These are phyloP conservation scores for Xylariaceae sp. DNA, from an alignment of 2,329 filamentous ascomycete species.

Conservation along the genomic window DNA sequence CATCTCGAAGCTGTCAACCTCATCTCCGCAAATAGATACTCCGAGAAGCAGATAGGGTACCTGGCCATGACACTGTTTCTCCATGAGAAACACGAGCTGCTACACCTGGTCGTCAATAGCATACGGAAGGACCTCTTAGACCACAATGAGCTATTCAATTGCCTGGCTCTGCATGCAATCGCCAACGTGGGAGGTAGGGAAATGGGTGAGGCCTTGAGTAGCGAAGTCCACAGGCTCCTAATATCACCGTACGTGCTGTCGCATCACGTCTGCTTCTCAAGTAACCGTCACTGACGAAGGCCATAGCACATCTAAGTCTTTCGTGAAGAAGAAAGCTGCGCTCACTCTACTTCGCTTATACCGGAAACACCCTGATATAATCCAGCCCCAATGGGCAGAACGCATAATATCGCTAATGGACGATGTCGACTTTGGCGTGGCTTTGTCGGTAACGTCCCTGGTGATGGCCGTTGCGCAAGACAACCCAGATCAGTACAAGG, in stretches of 20 bases:
- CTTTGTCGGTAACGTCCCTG: slow-evolving; percentile 88
- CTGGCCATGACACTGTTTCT: slow-evolving; percentile 95
- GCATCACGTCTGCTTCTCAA: not conserved
- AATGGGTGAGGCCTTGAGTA: slow-evolving; percentile 90
- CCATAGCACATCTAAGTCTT: slow-evolving; percentile 70
- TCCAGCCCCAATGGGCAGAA: slow-evolving; percentile 95
- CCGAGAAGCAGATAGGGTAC: slow-evolving; percentile 98
- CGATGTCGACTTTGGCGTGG: slow-evolving; percentile 87
- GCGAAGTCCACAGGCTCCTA: slow-evolving; percentile 85
- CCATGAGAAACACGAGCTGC: slow-evolving; percentile 91
- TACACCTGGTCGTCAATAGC: slow-evolving; percentile 96
- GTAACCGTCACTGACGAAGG: slow-evolving; percentile 9
- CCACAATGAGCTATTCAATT: slow-evolving; percentile 96
- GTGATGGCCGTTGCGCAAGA: slow-evolving; percentile 94
- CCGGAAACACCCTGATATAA: slow-evolving; percentile 87
- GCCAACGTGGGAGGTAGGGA: slow-evolving; percentile 95
- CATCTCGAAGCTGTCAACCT: slow-evolving; percentile 97
- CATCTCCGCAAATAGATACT: slow-evolving; percentile 95
- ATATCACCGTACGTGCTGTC: slow-evolving; percentile 74
- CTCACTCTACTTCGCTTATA: slow-evolving; percentile 89
- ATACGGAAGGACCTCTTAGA: slow-evolving; percentile 94
- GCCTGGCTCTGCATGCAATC: slow-evolving; percentile 91
- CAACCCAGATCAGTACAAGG: slow-evolving; percentile 88
- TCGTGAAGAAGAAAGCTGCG: slow-evolving; percentile 98
- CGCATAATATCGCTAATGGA: slow-evolving; percentile 99